Evolutionary conservation across 164 flowering plant genomes (phyloP).

Genomic region (Platanus orientalis): DNA sequence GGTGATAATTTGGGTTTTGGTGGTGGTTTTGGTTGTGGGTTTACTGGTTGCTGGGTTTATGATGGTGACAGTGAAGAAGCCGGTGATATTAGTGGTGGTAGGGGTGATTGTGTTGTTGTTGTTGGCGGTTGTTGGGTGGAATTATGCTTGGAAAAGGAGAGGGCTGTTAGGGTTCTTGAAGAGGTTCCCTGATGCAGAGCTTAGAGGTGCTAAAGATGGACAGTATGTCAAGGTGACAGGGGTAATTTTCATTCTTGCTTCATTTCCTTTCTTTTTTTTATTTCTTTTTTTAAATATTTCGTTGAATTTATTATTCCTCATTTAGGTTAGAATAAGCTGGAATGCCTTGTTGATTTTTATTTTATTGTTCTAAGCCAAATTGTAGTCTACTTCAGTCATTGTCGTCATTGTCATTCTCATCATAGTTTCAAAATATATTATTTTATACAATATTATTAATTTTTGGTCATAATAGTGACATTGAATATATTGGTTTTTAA

Average conservation of each 20-base stretch:
- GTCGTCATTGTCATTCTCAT: too few relatives aligned
- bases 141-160: constrained; percentile 46
- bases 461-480: too few relatives aligned
- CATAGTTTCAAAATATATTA: too few relatives aligned
- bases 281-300: too few relatives aligned
- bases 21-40: constrained; percentile 55
- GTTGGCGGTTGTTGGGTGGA: constrained; percentile 49
- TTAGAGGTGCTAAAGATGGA: constrained; percentile 85
- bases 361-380: too few relatives aligned
- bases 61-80: constrained; percentile 76
- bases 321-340: too few relatives aligned
- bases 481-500: too few relatives aligned
- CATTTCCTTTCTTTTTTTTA: background rate
- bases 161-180: constrained; percentile 58
- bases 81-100: constrained; percentile 54
- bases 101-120: constrained; percentile 41
- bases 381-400: too few relatives aligned
- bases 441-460: too few relatives aligned
- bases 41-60: constrained; percentile 75
- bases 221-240: constrained; percentile 93
- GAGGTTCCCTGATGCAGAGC: constrained; percentile 80
- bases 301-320: too few relatives aligned
- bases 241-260: constrained; percentile 42
- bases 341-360: too few relatives aligned
- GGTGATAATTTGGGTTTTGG: constrained; percentile 62